These are phyloP conservation scores for Stevia rebaudiana DNA, from an alignment of 140 eudicot species.

Conservation along the genomic window DNA sequence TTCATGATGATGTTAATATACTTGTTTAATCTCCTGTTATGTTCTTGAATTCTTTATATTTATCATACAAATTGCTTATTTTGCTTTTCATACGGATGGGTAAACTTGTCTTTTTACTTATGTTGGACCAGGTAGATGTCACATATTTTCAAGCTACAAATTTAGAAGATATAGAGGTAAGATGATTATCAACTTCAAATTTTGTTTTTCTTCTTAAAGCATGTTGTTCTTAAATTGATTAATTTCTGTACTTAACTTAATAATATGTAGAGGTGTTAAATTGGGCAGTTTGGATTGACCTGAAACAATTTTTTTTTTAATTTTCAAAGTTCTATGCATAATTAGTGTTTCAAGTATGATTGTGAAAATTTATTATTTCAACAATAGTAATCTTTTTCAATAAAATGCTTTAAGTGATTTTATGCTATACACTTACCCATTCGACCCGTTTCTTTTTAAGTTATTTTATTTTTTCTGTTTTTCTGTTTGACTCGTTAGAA, in stretches of 20 bases:
- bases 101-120: conserved; percentile 8
- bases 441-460: background rate
- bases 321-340: background rate
- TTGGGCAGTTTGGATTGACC: background rate
- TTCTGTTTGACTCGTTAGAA: background rate
- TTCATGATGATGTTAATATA: conserved; percentile 5
- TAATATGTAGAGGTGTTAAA: background rate
- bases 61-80: background rate
- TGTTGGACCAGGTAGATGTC: conserved; percentile 59
- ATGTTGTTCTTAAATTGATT: background rate
- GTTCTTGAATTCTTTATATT: conserved; percentile 4
- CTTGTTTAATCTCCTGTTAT: background rate
- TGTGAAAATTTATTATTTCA: background rate
- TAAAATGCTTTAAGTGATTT: background rate
- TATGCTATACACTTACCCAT: background rate
- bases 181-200: background rate
- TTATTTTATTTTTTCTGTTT: background rate
- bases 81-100: background rate
- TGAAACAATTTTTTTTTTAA: background rate
- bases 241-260: background rate
- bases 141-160: conserved; percentile 35
- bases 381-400: background rate
- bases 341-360: background rate
- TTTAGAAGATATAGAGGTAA: conserved; percentile 51
- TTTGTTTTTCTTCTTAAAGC: background rate